Base-by-base conservation (phyloP, 371 early-diverging fungal species). In the Apophysomyces elegans region DNA sequence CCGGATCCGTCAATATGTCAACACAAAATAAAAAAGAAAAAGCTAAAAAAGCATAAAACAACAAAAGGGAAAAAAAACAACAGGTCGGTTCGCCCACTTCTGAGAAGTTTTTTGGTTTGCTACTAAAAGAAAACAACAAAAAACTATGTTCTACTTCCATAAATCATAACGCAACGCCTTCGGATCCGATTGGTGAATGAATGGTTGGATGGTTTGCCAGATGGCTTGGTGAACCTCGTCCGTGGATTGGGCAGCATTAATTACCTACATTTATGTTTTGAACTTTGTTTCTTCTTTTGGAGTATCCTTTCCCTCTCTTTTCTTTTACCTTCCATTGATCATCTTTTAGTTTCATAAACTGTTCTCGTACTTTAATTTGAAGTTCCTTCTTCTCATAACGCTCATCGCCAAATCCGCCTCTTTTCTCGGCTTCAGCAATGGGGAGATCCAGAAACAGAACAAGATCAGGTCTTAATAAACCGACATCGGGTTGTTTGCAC, bases 391-490 rank as follows among this genome's bases (percentile, higher is more conserved):
- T 91, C 80, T 99, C 99, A 72, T 98, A 99, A 3, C 96, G 77
- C 76, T 99, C 99, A 9, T 87, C 87, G 14, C 99, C 99, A 85
- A 91, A 99, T 4, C 93, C 98, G 7, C 86, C 90, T 37, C 99
- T 82, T 58, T 84, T 80, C 38, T 86, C 85, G 1, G 95, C 92
- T 21, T 85, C 89, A 26, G 91, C 83, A 7, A 92, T 86, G 3
- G 88, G 74, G n/a, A 96, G 79, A 72, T 99, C 98, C 69, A 99
- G 67, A 69, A 94, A 99, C 41, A 99, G 73, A 9, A 95, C 92
- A 11, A 94, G 38, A 75, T 97, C 96, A 5, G 99, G 99, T 16
- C 78, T 78, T 7, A 94, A 69, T 26, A 99, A 82, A 1, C 99
- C 97, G 18, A 84, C 78, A 67, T 99, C 99, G 4, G 93, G 89